Evolutionary conservation across 108 stramenopile genomes (phyloP), one percentile per base, ranked within the genome.

Genomic region (Cyclotella cryptica): DNA sequence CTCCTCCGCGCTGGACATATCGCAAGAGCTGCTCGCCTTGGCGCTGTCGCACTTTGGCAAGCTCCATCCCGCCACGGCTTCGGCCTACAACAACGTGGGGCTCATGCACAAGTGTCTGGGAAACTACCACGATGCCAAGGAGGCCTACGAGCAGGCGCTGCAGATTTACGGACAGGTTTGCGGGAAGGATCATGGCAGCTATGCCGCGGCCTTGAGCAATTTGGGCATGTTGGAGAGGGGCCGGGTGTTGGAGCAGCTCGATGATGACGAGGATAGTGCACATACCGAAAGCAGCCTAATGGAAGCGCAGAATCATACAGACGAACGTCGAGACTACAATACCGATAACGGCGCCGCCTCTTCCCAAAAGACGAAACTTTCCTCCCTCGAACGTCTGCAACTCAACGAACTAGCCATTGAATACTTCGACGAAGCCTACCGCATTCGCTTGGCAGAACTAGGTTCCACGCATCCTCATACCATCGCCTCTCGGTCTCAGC

Each of bases 11-110:
- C 83, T 96, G 43, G 52, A 73, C 29, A 42, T 64, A 1, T 74
- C 91, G 0, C 29, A 74, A 51, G 66, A 84, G 40, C 61, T 91
- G 10, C 68, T 88, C 10, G 69, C 83, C 21, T 66, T 78, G 49
- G 76, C 90, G 12, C 35, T 74, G 47, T 47, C 69, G 22, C 90
- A 88, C 62, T 93, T 92, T 84, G 91, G 91, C 30, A 70, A 63
- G 30, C 72, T 87, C 40, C 94, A 96, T 78, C 94, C 94, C 5
- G 94, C 91, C 35, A 92, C 92, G 47, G 94, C 94, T 15, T 79
- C 83, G 30, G 94, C 92, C 11, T 87, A 90, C 72, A 92, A 92
- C 45, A 93, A 96, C 71, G 72, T 92, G 0, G 94, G 92, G 47
- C 60, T 96, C 46, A 87, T 93, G 86, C 83, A 87, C 66, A 96